Evolutionary conservation across 1,284 basidiomycete species (phyloP), one percentile per base, ranked within the genome.

Genomic region (Leccinum solheimii): DNA sequence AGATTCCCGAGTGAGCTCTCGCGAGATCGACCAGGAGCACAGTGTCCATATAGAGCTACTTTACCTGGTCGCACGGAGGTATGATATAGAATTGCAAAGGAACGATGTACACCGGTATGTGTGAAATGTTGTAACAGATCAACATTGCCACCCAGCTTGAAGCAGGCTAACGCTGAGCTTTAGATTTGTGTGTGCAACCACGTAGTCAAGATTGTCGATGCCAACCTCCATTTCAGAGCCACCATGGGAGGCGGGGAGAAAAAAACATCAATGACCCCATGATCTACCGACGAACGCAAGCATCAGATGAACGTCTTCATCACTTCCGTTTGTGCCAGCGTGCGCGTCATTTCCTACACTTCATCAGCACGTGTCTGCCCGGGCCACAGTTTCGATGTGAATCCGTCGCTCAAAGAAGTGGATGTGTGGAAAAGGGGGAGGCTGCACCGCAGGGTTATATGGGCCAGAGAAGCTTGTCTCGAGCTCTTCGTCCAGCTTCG

Each of bases 351-450:
- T 67, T 75, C 86, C 65, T 85, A 78, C 58, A 83, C 85, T 0
- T 86, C 84, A 3, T 86, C 84, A 0, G 85, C 84, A 0, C 85
- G 85, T 62, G 80, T 85, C 10, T 86, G 86, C 67, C 83, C 83
- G 0, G 76, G 77, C 19, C 61, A 65, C 11, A 70, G 65, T 19
- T 66, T 65, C 19, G 58, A 67, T 6, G 32, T 8, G 0, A 80
- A 83, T 55, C 74, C 83, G 32, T 79, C 77, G 1, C 78, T 86
- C 26, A 68, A 71, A 7, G 86, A 86, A 68, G 61, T 57, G 1
- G 80, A 85, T 61, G 78, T 78, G 1, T 84, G 77, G 74, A 61
- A 56, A 2, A 63, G 71, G n/a, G 65, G 65, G 8, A 72, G 36
- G 36, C 82, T 11, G 59, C 63, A 9, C 83, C 84, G 1, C 84